A percentile compares a stretch with the other conserved stretches of the same genome.
These are phyloP conservation scores for Xerocomus minutiporus DNA, from an alignment of 1,284 basidiomycete genomes.

Conservation along the genomic window DNA sequence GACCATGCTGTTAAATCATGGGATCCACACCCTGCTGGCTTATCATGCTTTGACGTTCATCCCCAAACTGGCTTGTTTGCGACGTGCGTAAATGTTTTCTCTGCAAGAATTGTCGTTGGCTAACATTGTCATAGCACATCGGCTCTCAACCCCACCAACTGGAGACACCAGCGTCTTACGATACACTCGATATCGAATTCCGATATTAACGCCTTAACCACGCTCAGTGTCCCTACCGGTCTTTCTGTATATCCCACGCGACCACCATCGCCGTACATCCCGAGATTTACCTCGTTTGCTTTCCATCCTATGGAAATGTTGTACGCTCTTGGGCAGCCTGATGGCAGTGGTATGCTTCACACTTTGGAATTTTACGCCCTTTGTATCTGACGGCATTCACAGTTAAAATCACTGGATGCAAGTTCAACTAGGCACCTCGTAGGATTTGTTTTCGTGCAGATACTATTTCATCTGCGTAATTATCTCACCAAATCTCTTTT, in stretches of 20 bases:
- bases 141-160: slow-evolving; percentile 52
- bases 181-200: slow-evolving; percentile 52
- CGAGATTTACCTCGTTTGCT: slow-evolving; percentile 56
- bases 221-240: slow-evolving; percentile 50
- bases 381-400: slow-evolving; percentile 8
- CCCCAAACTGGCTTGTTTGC: slow-evolving; percentile 83
- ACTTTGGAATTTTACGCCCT: neutral
- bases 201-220: slow-evolving; percentile 38
- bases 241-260: slow-evolving; percentile 51
- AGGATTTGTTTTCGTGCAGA: neutral
- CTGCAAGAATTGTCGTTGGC: neutral
- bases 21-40: slow-evolving; percentile 65
- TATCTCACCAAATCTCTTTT: slow-evolving; percentile 12
- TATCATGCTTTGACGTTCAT: slow-evolving; percentile 88
- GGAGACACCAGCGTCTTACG: slow-evolving; percentile 58
- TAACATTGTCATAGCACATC: slow-evolving; percentile 48
- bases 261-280: slow-evolving; percentile 55
- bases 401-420: slow-evolving; percentile 48
- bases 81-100: slow-evolving; percentile 51
- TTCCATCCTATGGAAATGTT: slow-evolving; percentile 84
- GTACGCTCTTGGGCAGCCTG: slow-evolving; percentile 66
- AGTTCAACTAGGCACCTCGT: slow-evolving; percentile 24
- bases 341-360: slow-evolving; percentile 61
- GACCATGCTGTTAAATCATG: slow-evolving; percentile 63
- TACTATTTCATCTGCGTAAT: neutral